phyloP scores from a whole-genome alignment of 2,329 filamentous ascomycete species.

The Penicillium olsonii region DNA sequence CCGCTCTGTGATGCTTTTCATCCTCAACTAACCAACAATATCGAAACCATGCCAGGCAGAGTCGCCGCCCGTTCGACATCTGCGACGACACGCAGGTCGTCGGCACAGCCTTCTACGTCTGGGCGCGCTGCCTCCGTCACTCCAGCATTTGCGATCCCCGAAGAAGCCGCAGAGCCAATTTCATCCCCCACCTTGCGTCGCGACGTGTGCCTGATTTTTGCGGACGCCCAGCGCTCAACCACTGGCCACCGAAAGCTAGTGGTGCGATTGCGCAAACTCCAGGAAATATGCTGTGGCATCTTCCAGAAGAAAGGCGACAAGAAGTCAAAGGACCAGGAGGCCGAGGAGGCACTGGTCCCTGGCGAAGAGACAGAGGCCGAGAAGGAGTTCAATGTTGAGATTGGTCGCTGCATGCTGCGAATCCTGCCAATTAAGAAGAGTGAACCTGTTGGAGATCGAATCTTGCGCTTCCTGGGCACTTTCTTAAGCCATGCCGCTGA shows the following conservation, averaged over 20 bases:
- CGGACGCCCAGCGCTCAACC: conserved; percentile 83
- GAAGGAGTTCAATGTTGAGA: conserved; percentile 82
- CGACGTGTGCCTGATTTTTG: conserved; percentile 72
- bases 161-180: conserved; percentile 56
- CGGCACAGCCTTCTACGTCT: conserved; percentile 72
- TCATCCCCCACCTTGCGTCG: conserved; percentile 62
- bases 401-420: conserved; percentile 77
- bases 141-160: conserved; percentile 55
- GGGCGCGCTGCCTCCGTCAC: conserved; percentile 68
- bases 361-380: conserved; percentile 72
- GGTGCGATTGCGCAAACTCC: conserved; percentile 83
- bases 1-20: conserved; percentile 23
- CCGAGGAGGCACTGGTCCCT: conserved; percentile 48
- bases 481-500: conserved; percentile 73
- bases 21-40: conserved; percentile 21
- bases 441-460: conserved; percentile 81
- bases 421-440: conserved; percentile 88
- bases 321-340: conserved; percentile 50
- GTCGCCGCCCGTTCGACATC: conserved; percentile 41
- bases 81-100: conserved; percentile 41
- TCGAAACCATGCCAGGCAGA: conserved; percentile 41
- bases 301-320: conserved; percentile 41
- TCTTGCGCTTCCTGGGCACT: conserved; percentile 81
- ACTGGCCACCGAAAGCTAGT: conserved; percentile 88
- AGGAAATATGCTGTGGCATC: conserved; percentile 75